These are phyloP conservation scores for Boletus rubescentipes DNA, from an alignment of 768 basidiomycete genomes.

Conservation along the genomic window DNA sequence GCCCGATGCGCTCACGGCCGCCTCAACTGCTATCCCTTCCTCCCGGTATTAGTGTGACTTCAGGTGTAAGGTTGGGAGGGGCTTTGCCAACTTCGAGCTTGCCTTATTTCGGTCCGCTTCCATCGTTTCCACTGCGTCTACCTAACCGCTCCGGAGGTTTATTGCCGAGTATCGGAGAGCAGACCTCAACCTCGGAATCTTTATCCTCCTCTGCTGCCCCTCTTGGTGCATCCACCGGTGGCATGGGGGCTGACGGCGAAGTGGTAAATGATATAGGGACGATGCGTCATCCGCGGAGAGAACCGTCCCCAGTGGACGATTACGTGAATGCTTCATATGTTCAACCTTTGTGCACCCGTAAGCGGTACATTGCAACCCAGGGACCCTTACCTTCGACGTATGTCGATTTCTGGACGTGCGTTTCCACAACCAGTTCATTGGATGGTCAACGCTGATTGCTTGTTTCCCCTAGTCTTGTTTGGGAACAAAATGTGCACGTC, in stretches of 20 bases:
- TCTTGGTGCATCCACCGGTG: background rate
- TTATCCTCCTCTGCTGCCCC: slow-evolving; percentile 1
- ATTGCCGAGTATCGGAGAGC: slow-evolving; percentile 19
- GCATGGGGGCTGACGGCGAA: background rate
- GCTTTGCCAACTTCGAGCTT: background rate
- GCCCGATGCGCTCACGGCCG: slow-evolving; percentile 13
- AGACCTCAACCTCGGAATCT: slow-evolving; percentile 2
- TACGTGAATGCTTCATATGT: slow-evolving; percentile 96
- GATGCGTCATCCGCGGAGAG: slow-evolving; percentile 12
- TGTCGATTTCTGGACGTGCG: slow-evolving; percentile 92
- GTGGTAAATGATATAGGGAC: background rate
- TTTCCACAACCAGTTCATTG: slow-evolving; percentile 15
- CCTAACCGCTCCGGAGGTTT: slow-evolving; percentile 13
- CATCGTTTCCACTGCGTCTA: slow-evolving; percentile 18
- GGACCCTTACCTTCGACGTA: slow-evolving; percentile 90
- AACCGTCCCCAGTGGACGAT: slow-evolving; percentile 60
- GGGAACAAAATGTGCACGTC: slow-evolving; percentile 93
- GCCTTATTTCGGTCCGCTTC: slow-evolving; percentile 5
- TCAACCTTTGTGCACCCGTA: slow-evolving; percentile 77
- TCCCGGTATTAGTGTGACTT: background rate
- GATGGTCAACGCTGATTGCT: slow-evolving; percentile 5
- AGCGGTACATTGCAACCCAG: slow-evolving; percentile 93
- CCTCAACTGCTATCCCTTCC: slow-evolving; percentile 5
- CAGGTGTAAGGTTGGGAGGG: slow-evolving; percentile 7
- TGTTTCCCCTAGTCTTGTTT: slow-evolving; percentile 58